These are phyloP conservation scores for Naematelia encephala DNA, from an alignment of 768 basidiomycete species.

Conservation along the genomic window DNA sequence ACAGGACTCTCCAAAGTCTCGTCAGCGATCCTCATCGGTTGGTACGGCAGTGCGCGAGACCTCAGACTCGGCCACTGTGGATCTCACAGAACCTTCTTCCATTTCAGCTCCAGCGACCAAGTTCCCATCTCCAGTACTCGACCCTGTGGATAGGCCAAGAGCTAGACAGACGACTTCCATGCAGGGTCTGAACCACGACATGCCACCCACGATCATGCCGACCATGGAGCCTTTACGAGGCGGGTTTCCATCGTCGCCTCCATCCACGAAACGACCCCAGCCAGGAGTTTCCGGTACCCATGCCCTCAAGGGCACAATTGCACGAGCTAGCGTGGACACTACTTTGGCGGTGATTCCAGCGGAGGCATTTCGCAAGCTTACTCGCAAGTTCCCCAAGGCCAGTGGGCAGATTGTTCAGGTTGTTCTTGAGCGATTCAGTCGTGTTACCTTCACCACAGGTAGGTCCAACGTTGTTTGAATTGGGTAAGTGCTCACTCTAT, in stretches of 20 bases:
- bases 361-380: conserved; percentile 88
- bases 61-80: background rate
- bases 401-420: conserved; percentile 95
- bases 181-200: background rate
- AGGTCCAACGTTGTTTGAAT: background rate
- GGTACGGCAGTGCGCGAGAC: background rate
- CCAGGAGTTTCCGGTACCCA: conserved; percentile 11
- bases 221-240: background rate
- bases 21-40: conserved; percentile 3
- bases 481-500: background rate
- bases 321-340: conserved; percentile 88
- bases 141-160: background rate
- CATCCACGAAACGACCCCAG: background rate
- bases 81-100: background rate
- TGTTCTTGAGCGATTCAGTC: conserved; percentile 88
- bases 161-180: background rate
- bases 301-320: conserved; percentile 56
- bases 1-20: background rate
- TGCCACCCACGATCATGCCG: background rate
- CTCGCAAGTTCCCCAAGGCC: conserved; percentile 95
- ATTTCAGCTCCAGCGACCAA: background rate
- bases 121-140: background rate
- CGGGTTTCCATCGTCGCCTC: background rate
- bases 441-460: conserved; percentile 93
- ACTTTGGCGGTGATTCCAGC: conserved; percentile 99